Evolutionary conservation across 441 rosid species (phyloP), one percentile per base, ranked within the genome.

Genomic region (Erodium moschatum): DNA sequence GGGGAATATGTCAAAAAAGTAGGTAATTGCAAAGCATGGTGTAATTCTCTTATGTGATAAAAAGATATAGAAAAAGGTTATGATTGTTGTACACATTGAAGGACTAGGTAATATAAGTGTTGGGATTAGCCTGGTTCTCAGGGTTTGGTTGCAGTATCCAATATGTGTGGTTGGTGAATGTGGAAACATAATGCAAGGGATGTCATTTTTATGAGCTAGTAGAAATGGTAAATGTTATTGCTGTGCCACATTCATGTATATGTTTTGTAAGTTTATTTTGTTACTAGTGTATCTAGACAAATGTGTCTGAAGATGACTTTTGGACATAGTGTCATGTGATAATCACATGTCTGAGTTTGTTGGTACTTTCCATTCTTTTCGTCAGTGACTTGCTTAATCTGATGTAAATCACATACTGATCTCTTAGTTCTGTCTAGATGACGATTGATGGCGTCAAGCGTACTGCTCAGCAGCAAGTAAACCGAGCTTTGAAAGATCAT

Each of bases 391-490:
- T 78, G 62, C 70, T 48, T 73, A 62, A 64, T 78, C 66, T 19
- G 20, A 71, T 76, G 27, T 66, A 18, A 15, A 6, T 27, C 7
- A 4, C 5, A 9, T 54, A 18, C 61, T 54, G 61, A 16, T 74
- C 40, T 19, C 64, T 62, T 52, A 73, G 11, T 73, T 66, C 46
- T 72, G 72, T 38, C 73, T 79, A 95, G 99, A 92, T 88, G 91
- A 95, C 99, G 42, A 90, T 92, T 79, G 92, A 95, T 85, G 99
- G 78, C 79, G 97, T 92, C 31, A 92, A 85, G 86, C 98, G 98
- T 69, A 87, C 87, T 82, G 99, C 99, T 74, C 99, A 90, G 79
- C 86, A 92, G 75, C 97, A 90, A 80, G 91, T 95, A 79, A 86
- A 81, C 80, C 88, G 79, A 77, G 99, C 98, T 40, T 78, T 95